Evolutionary conservation across 75 land plant species (phyloP), one percentile per base, ranked within the genome.

Genomic region (Ceratopteris richardii): DNA sequence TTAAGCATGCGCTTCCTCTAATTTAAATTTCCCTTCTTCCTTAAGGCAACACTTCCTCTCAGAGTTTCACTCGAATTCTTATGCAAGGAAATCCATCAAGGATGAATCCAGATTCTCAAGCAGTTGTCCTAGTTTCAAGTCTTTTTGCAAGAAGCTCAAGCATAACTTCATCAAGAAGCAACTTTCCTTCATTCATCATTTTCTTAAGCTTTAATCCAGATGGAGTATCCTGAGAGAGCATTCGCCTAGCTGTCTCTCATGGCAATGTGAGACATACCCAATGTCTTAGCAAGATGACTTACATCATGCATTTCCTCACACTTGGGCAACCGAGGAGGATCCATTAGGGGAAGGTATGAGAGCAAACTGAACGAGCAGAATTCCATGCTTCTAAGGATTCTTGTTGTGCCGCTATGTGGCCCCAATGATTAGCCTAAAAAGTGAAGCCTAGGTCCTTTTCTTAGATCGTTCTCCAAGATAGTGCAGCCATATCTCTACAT

Each of bases 291-390:
- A 39, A 93, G 73, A 0, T 87, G 75, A 57, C 91, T 74, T 16
- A 96, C 98, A 67, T 93, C 47, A 96, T 85, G 27, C 98, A 90
- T 60, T 93, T 93, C 0, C 98, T 96, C 29, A 93, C 90, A 9
- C 98, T 90, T 42, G 98, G 98, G 64, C 90, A 93, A 1, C 98
- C 98, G 23, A 93, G 78, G 46, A 93, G 89, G 14, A 93, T 84
- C 96, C 96, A 93, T 61, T 89, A 86, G 26, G 60, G 47, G 12
- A 70, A 62, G 5, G 50, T 46, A 18, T 17, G 22, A 3, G 50
- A 46, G 17, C 13, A 46, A 3, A 17, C 13, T 5, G 50, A 46
- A 46, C 50, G 50, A 14, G 22, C 17, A 46, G 50, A 33, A 33
- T 9, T 33, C 37, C 37, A 33, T 33, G 37, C 9, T 33, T 33